Conservation (phyloP, 2,329 filamentous ascomycete species). For the Sporothrix protearum region DNA sequence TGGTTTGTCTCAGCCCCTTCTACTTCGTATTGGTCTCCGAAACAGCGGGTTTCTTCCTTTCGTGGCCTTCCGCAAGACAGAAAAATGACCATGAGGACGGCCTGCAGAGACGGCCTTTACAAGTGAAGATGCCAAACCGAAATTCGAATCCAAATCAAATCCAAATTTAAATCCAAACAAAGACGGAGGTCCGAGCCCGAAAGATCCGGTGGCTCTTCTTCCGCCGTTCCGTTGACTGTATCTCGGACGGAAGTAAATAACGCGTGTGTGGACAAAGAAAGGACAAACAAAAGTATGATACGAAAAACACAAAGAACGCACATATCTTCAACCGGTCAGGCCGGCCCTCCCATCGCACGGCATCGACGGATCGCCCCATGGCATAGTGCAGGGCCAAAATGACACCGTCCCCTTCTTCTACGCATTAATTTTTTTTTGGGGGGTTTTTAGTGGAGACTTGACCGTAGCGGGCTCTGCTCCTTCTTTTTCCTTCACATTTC, state of each 20-base stretch:
- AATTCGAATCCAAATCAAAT: background rate
- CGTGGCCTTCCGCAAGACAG: too few species aligned
- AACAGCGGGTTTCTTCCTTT: too few species aligned
- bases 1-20: background rate
- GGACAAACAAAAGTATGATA: background rate
- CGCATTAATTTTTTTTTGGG: too few species aligned
- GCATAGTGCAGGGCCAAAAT: background rate
- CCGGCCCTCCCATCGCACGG: background rate
- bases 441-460: background rate
- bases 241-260: too few species aligned
- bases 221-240: background rate
- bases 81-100: background rate
- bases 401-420: background rate
- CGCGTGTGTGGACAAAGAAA: too few species aligned
- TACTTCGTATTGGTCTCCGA: background rate
- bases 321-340: background rate
- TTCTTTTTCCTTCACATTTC: background rate
- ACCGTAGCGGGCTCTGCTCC: background rate
- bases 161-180: background rate
- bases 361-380: constrained; percentile 7
- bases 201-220: background rate
- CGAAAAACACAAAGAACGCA: background rate
- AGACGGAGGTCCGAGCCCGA: background rate
- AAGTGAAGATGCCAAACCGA: background rate
- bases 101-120: background rate